Conservation (phyloP, 75 land plant species). For the Pseudotsuga menziesii region DNA sequence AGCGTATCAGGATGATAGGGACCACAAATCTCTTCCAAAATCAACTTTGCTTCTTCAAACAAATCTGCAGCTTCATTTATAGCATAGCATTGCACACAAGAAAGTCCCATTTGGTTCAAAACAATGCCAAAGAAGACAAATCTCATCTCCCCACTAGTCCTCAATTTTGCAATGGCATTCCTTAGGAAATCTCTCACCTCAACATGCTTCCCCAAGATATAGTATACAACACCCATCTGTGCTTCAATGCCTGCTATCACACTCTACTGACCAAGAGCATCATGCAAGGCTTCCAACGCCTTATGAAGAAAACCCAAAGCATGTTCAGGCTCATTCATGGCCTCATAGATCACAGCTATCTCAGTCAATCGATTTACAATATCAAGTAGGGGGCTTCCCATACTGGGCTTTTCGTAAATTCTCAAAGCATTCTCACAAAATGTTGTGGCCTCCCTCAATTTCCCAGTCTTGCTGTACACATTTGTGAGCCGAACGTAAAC, state of each 20-base stretch:
- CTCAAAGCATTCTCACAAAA: conserved; percentile 76
- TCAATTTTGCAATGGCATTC: conserved; percentile 59
- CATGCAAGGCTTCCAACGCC: conserved; percentile 33
- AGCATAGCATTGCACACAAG: conserved; percentile 51
- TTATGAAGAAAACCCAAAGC: neutral
- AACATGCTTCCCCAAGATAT: conserved; percentile 52
- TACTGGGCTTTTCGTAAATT: conserved; percentile 55
- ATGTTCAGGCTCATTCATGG: neutral
- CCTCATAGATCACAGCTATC: neutral
- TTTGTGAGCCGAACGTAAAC: conserved; percentile 72
- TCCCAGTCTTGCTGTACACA: conserved; percentile 63
- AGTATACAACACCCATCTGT: conserved; percentile 79
- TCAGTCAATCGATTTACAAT: conserved; percentile 51
- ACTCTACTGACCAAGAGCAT: conserved; percentile 46
- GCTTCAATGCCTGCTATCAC: conserved; percentile 79
- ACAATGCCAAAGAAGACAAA: conserved; percentile 55
- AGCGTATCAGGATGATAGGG: too few relatives aligned
- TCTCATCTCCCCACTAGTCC: conserved; percentile 52
- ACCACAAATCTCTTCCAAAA: too few relatives aligned
- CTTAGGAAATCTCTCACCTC: conserved; percentile 49
- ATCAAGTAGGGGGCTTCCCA: conserved; percentile 44
- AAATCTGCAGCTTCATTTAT: too few relatives aligned
- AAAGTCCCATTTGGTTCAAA: conserved; percentile 43
- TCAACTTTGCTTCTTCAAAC: too few relatives aligned
- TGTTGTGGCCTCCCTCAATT: conserved; percentile 58